Evolutionary conservation across 257 asterid species (phyloP), one percentile per base, ranked within the genome.

Genomic region (Solanum neorickii): DNA sequence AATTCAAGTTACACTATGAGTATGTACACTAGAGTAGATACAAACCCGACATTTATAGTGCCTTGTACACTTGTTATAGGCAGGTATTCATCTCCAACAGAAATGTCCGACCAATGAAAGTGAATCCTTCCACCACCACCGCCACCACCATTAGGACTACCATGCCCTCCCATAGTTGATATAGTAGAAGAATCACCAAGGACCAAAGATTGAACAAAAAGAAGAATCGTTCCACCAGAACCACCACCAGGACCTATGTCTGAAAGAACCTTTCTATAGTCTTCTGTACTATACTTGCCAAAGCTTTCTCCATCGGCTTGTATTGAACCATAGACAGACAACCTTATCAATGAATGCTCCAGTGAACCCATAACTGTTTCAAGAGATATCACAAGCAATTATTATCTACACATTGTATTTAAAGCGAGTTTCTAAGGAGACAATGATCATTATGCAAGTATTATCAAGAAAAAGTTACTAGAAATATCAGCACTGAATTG

Each of bases 81-180:
- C 87, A 90, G 69, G 91, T 94, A 96, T 70, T 96, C 98, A 89
- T 96, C 96, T 90, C 94, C 95, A 75, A 85, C 89, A 49, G 92
- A 89, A 76, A 96, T 91, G 74, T 93, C 98, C 70, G 98, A 92
- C 98, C 99, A 96, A 86, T 96, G 99, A 90, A 96, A 94, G 90
- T 94, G 96, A 94, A 95, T 88, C 91, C 99, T 92, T 90, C 99
- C 99, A 82, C 98, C 99, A 33, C 95, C 99, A 82, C 99, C 99
- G 56, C 98, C 98, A 27, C 99, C 98, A n/a, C 96, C 93, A 89
- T 93, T 90, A 66, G 91, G 90, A 89, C 97, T 91, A 84, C 99
- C 99, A 90, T 91, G 92, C 86, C 99, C 99, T 83, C 99, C 99
- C 78, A 88, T 86, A 62, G 94, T 92, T 62, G 99, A 96, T 91